Evolutionary conservation across 176 grass and related monocot genomes (phyloP), one percentile per base, ranked within the genome.

Genomic region (Poa pratensis): DNA sequence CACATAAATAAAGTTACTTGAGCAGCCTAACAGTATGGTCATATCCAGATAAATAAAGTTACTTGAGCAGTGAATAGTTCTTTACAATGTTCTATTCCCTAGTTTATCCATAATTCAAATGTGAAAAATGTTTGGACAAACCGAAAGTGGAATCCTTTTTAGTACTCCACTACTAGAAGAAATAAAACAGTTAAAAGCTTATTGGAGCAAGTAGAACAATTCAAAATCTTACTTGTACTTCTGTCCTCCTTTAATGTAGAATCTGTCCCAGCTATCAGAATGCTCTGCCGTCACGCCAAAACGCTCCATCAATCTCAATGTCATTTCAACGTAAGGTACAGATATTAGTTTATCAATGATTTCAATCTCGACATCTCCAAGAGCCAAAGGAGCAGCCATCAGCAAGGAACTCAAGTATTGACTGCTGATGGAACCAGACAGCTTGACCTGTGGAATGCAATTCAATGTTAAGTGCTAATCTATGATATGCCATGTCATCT

Each of bases 271-370:
- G 60, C 88, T 94, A 83, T 94, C 94, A 65, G 97, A 94, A 80
- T 99, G 94, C 55, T 94, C 93, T 24, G 94, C 84, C 6, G 64
- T 90, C 69, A 99, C 94, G 4, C 97, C 94, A 62, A 99, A 99
- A 37, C 94, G 86, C 80, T 95, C 91, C 97, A 99, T 99, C 80
- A 99, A 90, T 82, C 88, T 96, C 81, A 99, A 70, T 82, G 97
- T 99, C 97, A 99, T 99, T 86, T 96, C 97, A 5, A 99, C 97
- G 5, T 99, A 99, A 50, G 97, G 97, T 85, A 99, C 65, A 30
- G 97, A 99, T 58, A 99, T 99, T 75, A 99, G 78, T 88, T 99
- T 99, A 89, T 99, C 97, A 53, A 96, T 96, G 59, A 96, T 99
- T 85, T 99, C 91, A 49, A 99, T 99, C 90, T 96, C 94, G 14